Evolutionary conservation across 495 filamentous ascomycete genomes (phyloP).

Genomic region (Trichoderma asperelloides): DNA sequence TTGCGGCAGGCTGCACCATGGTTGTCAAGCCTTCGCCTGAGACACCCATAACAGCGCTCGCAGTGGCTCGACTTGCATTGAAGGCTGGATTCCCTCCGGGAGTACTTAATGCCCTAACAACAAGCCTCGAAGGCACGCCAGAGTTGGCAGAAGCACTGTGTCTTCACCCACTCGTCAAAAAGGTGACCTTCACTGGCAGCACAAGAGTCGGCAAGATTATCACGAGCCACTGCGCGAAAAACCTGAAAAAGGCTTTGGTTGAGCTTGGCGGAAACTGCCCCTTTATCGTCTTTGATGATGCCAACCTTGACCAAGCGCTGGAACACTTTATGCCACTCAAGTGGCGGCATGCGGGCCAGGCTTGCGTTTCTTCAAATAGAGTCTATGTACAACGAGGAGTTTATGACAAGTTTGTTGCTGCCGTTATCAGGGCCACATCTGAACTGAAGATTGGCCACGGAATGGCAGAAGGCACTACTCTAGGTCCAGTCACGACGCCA

Average conservation of each 20-base stretch:
- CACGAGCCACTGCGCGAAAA: conserved; percentile 29
- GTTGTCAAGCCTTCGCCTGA: conserved; percentile 59
- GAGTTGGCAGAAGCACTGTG: conserved; percentile 57
- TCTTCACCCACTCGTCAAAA: conserved; percentile 53
- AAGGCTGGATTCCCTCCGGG: conserved; percentile 53
- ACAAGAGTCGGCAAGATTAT: conserved; percentile 15
- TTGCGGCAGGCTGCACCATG: conserved; percentile 66
- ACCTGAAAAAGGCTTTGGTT: conserved; percentile 62
- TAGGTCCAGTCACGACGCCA: conserved; percentile 61
- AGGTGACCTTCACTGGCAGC: conserved; percentile 67
- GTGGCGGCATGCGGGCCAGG: conserved; percentile 62
- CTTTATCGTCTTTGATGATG: conserved; percentile 67
- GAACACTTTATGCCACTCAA: conserved; percentile 47
- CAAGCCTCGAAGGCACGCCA: conserved; percentile 55
- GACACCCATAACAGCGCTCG: conserved; percentile 49
- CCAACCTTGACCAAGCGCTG: conserved; percentile 51
- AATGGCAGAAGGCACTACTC: conserved; percentile 45
- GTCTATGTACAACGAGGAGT: conserved; percentile 57
- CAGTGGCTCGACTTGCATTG: conserved; percentile 47
- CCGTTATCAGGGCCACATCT: conserved; percentile 45
- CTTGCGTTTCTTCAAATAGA: conserved; percentile 65
- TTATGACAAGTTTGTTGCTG: conserved; percentile 43
- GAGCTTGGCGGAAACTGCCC: conserved; percentile 72
- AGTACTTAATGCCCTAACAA: conserved; percentile 51
- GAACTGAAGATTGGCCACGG: conserved; percentile 60